A percentile compares a stretch with the other conserved stretches of the same genome.
Conservation (phyloP, 1,139 yeast species). For the Pichia sp. region DNA sequence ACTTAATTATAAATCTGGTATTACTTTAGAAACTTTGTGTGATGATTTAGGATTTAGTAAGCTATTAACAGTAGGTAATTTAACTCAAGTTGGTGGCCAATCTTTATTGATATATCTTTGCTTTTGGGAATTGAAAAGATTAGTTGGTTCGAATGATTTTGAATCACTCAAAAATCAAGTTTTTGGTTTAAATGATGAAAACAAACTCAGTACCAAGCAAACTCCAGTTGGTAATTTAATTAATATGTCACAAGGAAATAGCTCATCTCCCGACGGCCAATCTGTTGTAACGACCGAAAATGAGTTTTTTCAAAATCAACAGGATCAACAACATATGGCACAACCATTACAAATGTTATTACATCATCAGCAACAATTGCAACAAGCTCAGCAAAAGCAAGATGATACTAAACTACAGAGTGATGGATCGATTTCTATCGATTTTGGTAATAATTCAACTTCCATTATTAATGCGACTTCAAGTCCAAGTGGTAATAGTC, state of each 20-base stretch:
- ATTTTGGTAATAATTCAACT: not conserved
- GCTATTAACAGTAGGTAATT: conserved; percentile 23
- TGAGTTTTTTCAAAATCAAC: conserved; percentile 6
- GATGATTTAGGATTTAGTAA: conserved; percentile 41
- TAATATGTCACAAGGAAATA: not conserved
- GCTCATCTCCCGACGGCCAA: not conserved
- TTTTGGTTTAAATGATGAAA: conserved; percentile 31
- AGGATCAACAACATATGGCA: not conserved
- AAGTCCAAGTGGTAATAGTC: not conserved
- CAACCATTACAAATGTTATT: not conserved
- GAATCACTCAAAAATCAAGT: conserved; percentile 26
- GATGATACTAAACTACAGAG: not conserved
- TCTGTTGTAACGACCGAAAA: not conserved
- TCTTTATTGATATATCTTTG: conserved; percentile 44
- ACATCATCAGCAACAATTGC: not conserved
- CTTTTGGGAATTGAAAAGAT: conserved; percentile 42
- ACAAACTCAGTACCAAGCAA: not conserved
- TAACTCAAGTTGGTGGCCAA: conserved; percentile 46
- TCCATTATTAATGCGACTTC: not conserved
- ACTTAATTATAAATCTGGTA: conserved; percentile 21
- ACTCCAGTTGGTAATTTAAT: not conserved
- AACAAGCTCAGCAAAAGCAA: not conserved
- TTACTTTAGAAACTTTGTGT: conserved; percentile 38
- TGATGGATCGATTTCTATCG: not conserved
- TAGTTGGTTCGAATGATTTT: conserved; percentile 21